Percentiles rank a stretch among this genome's conserved stretches.
These are phyloP conservation scores for Yamadazyma insecticola DNA, from an alignment of 805 yeast genomes.

Conservation along the genomic window DNA sequence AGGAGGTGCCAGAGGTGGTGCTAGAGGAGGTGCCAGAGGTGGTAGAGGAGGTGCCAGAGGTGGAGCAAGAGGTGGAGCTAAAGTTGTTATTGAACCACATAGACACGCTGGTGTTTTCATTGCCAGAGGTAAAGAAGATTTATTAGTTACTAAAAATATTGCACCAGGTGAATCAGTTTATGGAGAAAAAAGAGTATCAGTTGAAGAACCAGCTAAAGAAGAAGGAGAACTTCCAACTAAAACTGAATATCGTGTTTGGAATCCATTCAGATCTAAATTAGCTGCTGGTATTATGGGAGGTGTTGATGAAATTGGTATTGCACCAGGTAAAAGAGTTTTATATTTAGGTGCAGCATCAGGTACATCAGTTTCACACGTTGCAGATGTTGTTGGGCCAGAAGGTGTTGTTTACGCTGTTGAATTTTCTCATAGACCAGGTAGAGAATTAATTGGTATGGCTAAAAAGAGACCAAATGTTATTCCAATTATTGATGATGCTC, in stretches of 20 bases:
- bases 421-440: constrained; percentile 99
- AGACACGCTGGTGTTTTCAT: constrained; percentile 98
- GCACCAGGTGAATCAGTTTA: constrained; percentile 99
- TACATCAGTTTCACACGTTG: constrained; percentile 97
- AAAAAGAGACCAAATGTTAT: constrained; percentile 99
- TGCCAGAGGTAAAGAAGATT: constrained; percentile 99
- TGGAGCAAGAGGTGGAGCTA: constrained; percentile 89
- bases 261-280: constrained; percentile 98
- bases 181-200: constrained; percentile 94
- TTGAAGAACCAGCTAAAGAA: constrained; percentile 89
- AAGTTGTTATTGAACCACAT: constrained; percentile 97
- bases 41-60: constrained; percentile 70
- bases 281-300: constrained; percentile 99
- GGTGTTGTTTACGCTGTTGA: constrained; percentile 99
- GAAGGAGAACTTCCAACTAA: constrained; percentile 89
- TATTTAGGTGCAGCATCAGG: constrained; percentile 99
- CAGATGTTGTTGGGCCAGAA: constrained; percentile 98
- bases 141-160: constrained; percentile 91
- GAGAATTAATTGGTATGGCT: constrained; percentile 99
- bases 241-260: constrained; percentile 99
- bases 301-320: constrained; percentile 94
- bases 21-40: constrained; percentile 52
- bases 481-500: constrained; percentile 98
- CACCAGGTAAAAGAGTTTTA: constrained; percentile 96
- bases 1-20: constrained; percentile 35